A percentile compares a stretch with the other conserved stretches of the same genome.
These are phyloP conservation scores for Chrysochromulina tobinii DNA, from an alignment of 78 protist species.

Conservation along the genomic window DNA sequence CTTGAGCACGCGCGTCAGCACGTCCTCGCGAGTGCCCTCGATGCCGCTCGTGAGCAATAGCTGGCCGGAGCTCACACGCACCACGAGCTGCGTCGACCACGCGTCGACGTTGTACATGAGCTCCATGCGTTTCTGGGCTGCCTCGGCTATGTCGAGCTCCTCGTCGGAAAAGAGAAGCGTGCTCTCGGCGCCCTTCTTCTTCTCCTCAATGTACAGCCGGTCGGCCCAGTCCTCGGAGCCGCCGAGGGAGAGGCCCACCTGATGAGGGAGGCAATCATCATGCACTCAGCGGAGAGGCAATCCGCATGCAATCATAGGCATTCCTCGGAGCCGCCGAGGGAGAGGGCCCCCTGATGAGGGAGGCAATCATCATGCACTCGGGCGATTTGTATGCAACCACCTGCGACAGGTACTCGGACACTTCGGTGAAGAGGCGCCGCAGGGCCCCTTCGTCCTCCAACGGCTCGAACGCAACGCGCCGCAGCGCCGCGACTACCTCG, in stretches of 20 bases:
- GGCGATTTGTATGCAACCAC: too few species aligned
- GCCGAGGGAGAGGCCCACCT: not conserved
- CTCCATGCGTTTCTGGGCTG: slow-evolving; percentile 2
- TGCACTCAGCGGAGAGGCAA: too few species aligned
- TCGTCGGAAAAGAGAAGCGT: not conserved
- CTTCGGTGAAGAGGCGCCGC: not conserved
- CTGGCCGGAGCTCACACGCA: not conserved
- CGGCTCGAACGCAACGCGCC: not conserved
- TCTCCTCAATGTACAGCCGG: not conserved
- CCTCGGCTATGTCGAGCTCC: not conserved
- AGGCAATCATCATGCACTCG: too few species aligned
- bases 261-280: too few species aligned
- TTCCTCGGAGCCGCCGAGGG: too few species aligned
- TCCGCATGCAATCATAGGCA: too few species aligned
- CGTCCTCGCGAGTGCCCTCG: not conserved
- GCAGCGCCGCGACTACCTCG: not conserved
- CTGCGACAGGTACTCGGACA: not conserved
- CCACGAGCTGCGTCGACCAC: not conserved
- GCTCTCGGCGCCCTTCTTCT: too few species aligned
- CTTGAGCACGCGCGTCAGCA: not conserved
- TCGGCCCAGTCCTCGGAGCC: slow-evolving; percentile 20
- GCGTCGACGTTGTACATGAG: slow-evolving; percentile 7
- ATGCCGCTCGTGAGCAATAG: not conserved
- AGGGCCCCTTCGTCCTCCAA: not conserved
- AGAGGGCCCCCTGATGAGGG: too few species aligned